Evolutionary conservation across 345 rosid species (phyloP).

Genomic region (Gossypium raimondii): DNA sequence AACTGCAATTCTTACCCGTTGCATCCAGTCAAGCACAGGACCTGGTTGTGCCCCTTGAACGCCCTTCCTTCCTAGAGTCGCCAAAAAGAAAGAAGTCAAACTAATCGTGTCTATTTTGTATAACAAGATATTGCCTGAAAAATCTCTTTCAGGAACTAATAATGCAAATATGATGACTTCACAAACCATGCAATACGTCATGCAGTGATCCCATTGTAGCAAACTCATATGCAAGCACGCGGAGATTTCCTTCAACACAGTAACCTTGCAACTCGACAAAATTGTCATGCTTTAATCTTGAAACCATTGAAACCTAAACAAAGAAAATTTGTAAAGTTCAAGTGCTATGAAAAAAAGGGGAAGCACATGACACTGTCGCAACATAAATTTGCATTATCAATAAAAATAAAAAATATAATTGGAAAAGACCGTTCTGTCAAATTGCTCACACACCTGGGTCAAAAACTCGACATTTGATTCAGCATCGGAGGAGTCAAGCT

Average conservation of each 20-base stretch:
- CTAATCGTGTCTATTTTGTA: not conserved
- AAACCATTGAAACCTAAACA: constrained; percentile 74
- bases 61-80: constrained; percentile 82
- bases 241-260: constrained; percentile 77
- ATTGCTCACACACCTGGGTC: constrained; percentile 55
- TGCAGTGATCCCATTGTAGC: constrained; percentile 99
- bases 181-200: constrained; percentile 83
- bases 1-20: constrained; percentile 83
- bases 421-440: not conserved
- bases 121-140: not conserved
- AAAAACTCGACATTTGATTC: constrained; percentile 76
- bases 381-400: not conserved
- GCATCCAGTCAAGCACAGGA: constrained; percentile 97
- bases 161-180: constrained; percentile 7
- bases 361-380: not conserved
- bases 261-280: constrained; percentile 85
- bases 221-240: constrained; percentile 91
- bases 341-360: constrained; percentile 1
- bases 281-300: constrained; percentile 80
- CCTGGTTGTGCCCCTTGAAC: constrained; percentile 99
- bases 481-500: constrained; percentile 80
- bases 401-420: not conserved
- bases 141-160: not conserved
- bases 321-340: not conserved
- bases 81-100: not conserved